phyloP scores from a whole-genome alignment of 2,329 filamentous ascomycete genomes.

The Cladorrhinum sp. region DNA sequence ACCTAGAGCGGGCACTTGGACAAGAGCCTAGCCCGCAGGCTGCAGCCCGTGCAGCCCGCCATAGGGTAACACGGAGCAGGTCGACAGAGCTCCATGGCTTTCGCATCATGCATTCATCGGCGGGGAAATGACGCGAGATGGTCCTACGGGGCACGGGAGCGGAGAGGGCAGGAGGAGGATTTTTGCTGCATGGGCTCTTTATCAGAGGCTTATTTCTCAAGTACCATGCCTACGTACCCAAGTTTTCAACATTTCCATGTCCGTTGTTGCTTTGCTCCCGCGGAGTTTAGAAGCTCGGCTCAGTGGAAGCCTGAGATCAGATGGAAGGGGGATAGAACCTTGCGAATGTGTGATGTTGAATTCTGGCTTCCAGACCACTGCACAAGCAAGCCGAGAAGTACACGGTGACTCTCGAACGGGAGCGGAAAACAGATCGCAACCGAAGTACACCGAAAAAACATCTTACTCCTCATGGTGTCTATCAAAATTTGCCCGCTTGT shows the following conservation, averaged over 20 bases:
- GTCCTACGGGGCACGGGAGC: neutral
- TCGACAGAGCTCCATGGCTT: neutral
- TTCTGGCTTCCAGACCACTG: neutral
- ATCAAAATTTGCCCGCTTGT: neutral
- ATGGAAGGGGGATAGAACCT: neutral
- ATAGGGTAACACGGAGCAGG: neutral
- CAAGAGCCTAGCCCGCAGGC: neutral
- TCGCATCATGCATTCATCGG: neutral
- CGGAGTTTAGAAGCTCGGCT: neutral
- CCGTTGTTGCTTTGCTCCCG: neutral
- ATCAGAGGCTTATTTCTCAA: neutral
- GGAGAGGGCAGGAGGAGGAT: neutral
- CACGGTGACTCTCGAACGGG: neutral
- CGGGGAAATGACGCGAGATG: neutral
- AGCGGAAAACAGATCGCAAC: slow-evolving; percentile 3
- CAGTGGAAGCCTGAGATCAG: neutral
- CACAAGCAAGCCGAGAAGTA: neutral
- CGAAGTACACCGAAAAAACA: slow-evolving; percentile 7
- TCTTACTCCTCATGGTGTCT: neutral
- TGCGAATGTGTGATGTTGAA: neutral
- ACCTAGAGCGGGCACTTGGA: neutral
- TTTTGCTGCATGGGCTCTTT: neutral
- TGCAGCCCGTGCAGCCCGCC: neutral
- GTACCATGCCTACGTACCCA: neutral
- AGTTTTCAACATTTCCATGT: neutral